Evolutionary conservation across 2,329 filamentous ascomycete species (phyloP), one percentile per base, ranked within the genome.

Genomic region (Arthrobotrys entomopaga): DNA sequence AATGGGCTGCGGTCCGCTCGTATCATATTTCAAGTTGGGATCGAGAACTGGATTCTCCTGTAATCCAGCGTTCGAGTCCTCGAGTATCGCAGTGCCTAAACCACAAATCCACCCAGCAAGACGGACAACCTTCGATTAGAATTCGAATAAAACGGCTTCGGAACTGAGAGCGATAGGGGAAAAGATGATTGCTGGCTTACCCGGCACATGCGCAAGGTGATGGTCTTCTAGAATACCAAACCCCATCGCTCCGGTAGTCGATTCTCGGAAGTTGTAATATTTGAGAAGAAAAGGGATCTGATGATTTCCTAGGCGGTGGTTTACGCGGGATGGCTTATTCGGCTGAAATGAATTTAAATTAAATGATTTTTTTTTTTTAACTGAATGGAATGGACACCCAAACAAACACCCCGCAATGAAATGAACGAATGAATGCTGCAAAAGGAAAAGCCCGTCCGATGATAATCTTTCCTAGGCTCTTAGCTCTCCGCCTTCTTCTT

Each of bases 201-300:
- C 91, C 72, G 92, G 92, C 74, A 94, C 91, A 81, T 91, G 86
- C 78, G 87, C 86, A 77, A 88, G 84, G 78, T 85, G 84, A 79
- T 80, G 84, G 79, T 90, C 87, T 78, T 93, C 88, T 70, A 95
- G 84, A 71, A 96, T 87, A 59, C 91, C 90, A 76, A 95, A 84
- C 50, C 88, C 88, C 89, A 90, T 91, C 61, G 75, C 56, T 73
- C 61, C 69, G 69, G 61, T 63, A 34, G 69, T 65, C 22, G 65
- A 70, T 63, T 61, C 20, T 63, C 58, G 57, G 58, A 43, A 26
- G 49, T 19, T n/a, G 48, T 24, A 26, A 15, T 40, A 15, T 66
- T 48, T 20, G 61, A 22, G 40, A 40, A 19, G 38, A 24, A 42
- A 34, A 34, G 61, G 19, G 5, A 20, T 20, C 19, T 15, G 42